phyloP scores from a whole-genome alignment of 495 filamentous ascomycete species.

The Penicillium subrubescens region DNA sequence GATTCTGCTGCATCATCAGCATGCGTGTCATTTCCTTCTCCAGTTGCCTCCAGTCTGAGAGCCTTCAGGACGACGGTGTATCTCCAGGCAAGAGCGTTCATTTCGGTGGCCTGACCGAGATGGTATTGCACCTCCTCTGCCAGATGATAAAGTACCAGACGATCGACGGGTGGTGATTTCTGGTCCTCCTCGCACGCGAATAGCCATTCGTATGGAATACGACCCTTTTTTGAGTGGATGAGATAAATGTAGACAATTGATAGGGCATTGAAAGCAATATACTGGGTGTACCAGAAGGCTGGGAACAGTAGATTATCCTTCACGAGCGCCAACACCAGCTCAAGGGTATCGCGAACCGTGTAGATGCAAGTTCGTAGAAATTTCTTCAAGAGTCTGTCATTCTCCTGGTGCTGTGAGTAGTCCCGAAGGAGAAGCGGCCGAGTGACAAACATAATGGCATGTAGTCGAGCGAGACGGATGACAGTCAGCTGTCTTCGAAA shows the following conservation, averaged over 20 bases:
- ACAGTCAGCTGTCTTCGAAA: background rate
- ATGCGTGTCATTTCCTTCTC: background rate
- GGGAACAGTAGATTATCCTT: background rate
- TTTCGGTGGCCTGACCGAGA: background rate
- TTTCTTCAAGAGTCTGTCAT: background rate
- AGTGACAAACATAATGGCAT: background rate
- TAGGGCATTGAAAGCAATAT: background rate
- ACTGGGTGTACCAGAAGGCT: background rate
- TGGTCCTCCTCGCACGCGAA: background rate
- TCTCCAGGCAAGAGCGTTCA: background rate
- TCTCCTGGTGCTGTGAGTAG: background rate
- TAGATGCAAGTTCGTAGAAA: background rate
- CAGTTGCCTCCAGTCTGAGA: background rate
- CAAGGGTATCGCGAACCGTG: background rate
- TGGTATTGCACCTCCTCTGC: background rate
- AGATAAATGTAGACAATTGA: background rate
- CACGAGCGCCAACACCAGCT: background rate
- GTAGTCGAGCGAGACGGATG: background rate
- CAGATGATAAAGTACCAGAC: background rate
- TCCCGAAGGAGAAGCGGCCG: background rate
- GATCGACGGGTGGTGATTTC: background rate
- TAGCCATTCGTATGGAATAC: background rate
- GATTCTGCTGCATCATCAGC: background rate
- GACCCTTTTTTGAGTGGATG: background rate
- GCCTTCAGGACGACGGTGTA: background rate